Conservation (phyloP, 345 rosid species). For the Ceriops zippeliana region DNA sequence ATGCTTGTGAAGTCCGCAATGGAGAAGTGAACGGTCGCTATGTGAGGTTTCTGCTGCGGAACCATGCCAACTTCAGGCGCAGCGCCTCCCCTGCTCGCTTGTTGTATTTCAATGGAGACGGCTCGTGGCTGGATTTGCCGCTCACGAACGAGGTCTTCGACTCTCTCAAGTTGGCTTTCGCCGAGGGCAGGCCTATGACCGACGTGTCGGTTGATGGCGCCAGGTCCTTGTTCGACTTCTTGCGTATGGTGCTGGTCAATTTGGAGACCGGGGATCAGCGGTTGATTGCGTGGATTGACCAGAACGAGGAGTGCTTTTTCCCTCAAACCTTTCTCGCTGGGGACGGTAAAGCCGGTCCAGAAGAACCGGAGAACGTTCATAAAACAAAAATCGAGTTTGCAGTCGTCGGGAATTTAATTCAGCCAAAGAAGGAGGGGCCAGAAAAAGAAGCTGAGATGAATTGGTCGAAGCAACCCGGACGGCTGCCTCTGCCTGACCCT, state of each 20-base stretch:
- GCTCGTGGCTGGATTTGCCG: slow-evolving; percentile 30
- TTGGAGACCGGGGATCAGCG: slow-evolving; percentile 28
- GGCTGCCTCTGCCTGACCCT: slow-evolving; percentile 5
- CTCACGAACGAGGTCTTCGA: slow-evolving; percentile 26
- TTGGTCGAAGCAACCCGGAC: slow-evolving; percentile 21
- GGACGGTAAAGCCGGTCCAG: neutral
- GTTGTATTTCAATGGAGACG: slow-evolving; percentile 32
- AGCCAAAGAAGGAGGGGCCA: slow-evolving; percentile 27
- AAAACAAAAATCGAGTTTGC: slow-evolving; percentile 22
- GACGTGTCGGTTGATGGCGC: slow-evolving; percentile 26
- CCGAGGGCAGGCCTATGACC: slow-evolving; percentile 27
- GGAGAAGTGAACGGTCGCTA: neutral
- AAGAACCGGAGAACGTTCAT: neutral
- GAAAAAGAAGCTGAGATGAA: slow-evolving; percentile 29
- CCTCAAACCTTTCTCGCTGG: slow-evolving; percentile 23
- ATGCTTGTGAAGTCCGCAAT: neutral
- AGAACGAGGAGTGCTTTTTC: slow-evolving; percentile 37
- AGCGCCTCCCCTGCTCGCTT: slow-evolving; percentile 33
- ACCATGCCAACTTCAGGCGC: slow-evolving; percentile 25
- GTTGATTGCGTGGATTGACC: slow-evolving; percentile 55
- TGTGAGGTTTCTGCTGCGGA: slow-evolving; percentile 10
- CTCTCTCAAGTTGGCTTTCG: slow-evolving; percentile 22
- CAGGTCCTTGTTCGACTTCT: slow-evolving; percentile 41
- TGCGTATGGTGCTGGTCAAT: slow-evolving; percentile 41
- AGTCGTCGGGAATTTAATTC: slow-evolving; percentile 6